Conservation (phyloP, 2,329 filamentous ascomycete species). For the Onygenales sp. region DNA sequence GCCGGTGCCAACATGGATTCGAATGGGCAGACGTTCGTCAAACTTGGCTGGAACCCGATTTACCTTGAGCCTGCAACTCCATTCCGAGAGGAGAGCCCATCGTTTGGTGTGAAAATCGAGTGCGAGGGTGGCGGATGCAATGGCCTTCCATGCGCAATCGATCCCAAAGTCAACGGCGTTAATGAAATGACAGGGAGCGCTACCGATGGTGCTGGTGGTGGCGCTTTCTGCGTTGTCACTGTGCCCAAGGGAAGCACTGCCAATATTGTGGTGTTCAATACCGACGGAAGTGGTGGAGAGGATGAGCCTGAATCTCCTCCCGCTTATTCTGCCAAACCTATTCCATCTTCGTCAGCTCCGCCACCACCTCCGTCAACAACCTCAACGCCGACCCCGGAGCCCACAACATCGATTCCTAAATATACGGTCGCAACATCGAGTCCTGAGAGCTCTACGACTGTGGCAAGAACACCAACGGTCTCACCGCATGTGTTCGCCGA, state of each 20-base stretch:
- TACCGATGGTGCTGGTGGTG: constrained; percentile 56
- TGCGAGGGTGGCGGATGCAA: constrained; percentile 59
- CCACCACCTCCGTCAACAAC: background rate
- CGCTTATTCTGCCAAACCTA: background rate
- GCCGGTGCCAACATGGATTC: constrained; percentile 62
- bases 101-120: constrained; percentile 60
- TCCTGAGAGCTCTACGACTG: constrained; percentile 1
- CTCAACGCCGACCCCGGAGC: constrained; percentile 8
- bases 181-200: constrained; percentile 51
- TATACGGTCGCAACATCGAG: constrained; percentile 6
- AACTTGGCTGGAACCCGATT: constrained; percentile 70
- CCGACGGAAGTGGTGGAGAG: constrained; percentile 28
- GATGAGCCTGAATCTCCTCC: background rate
- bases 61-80: constrained; percentile 47
- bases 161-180: constrained; percentile 47
- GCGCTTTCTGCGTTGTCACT: constrained; percentile 67
- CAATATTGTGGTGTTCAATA: constrained; percentile 55
- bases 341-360: background rate
- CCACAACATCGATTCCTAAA: constrained; percentile 14
- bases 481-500: constrained; percentile 4
- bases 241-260: constrained; percentile 57
- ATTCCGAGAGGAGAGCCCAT: constrained; percentile 50
- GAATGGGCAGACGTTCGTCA: constrained; percentile 60
- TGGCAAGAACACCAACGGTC: constrained; percentile 2
- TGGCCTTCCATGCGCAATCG: constrained; percentile 65